phyloP scores from a whole-genome alignment of 2,329 filamentous ascomycete genomes.

The Calonectria multiphialidica region DNA sequence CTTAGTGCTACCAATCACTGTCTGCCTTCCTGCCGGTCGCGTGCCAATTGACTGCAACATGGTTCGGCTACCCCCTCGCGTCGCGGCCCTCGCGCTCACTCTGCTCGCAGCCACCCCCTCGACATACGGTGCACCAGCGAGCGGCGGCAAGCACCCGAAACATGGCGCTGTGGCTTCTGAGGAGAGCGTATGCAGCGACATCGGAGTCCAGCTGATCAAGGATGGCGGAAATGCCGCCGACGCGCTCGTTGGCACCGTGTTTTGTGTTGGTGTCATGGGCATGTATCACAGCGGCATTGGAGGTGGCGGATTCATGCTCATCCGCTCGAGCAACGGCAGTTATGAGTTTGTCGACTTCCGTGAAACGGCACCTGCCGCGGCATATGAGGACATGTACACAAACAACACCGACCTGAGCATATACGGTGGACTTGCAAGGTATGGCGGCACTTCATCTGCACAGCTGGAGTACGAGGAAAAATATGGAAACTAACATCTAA shows the following conservation, averaged over 20 bases:
- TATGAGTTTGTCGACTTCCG: conserved; percentile 90
- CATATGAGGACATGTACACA: conserved; percentile 85
- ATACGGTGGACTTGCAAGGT: conserved; percentile 78
- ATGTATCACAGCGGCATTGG: conserved; percentile 80
- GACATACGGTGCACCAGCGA: background rate
- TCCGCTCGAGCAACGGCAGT: conserved; percentile 70
- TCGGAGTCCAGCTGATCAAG: conserved; percentile 68
- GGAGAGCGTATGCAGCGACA: conserved; percentile 67
- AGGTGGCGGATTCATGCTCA: conserved; percentile 83
- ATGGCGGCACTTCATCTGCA: conserved; percentile 57
- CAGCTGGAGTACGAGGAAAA: fast-evolving
- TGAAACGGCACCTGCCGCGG: conserved; percentile 84
- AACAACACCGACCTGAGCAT: conserved; percentile 74
- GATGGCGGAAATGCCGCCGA: conserved; percentile 76
- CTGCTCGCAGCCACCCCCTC: background rate
- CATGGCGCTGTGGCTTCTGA: conserved; percentile 73
- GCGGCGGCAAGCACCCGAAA: conserved; percentile 27
- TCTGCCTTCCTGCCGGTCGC: background rate
- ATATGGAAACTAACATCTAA: background rate
- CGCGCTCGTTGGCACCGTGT: conserved; percentile 72
- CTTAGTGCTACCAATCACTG: background rate
- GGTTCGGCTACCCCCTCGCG: background rate
- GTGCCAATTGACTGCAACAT: background rate
- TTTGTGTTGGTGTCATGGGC: conserved; percentile 68
- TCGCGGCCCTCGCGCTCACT: background rate